Evolutionary conservation across 2,329 filamentous ascomycete genomes (phyloP).

Genomic region (Leptographium procerum): DNA sequence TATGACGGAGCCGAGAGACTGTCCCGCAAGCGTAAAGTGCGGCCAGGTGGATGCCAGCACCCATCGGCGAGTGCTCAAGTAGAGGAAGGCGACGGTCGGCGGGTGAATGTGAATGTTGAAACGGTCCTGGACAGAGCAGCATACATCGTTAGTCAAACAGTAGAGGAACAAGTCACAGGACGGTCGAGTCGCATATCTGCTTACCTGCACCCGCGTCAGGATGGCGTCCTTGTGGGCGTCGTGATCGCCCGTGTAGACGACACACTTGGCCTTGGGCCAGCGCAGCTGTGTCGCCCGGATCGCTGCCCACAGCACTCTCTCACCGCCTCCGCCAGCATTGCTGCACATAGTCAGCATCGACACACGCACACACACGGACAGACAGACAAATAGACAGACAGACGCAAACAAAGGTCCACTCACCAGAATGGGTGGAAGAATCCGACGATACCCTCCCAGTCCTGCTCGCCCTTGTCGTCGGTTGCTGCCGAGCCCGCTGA

Average conservation of each 20-base stretch:
- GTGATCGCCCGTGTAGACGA: conserved; percentile 93
- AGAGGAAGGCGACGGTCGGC: conserved; percentile 76
- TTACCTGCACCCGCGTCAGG: conserved; percentile 62
- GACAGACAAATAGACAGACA: not conserved
- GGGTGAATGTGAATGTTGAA: conserved; percentile 89
- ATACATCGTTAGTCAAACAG: too few species aligned
- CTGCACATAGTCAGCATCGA: conserved; percentile 29
- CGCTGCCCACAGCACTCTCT: conserved; percentile 92
- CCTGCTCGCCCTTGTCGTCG: conserved; percentile 33
- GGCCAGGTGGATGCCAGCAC: conserved; percentile 83
- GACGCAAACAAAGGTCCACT: too few species aligned
- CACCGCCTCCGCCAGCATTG: conserved; percentile 91
- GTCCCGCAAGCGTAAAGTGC: conserved; percentile 84
- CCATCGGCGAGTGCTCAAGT: conserved; percentile 77
- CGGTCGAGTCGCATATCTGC: too few species aligned
- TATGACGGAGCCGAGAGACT: conserved; percentile 78
- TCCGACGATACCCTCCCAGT: conserved; percentile 78
- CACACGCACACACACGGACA: not conserved
- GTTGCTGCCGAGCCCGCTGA: conserved; percentile 23
- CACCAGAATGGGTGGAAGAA: conserved; percentile 99
- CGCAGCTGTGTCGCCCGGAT: conserved; percentile 80
- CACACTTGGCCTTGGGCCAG: conserved; percentile 79
- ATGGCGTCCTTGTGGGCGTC: conserved; percentile 74
- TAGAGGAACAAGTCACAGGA: too few species aligned
- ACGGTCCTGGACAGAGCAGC: conserved; percentile 47